These are phyloP conservation scores for Leavenworthia alabamica DNA, from an alignment of 345 rosid genomes.

Conservation along the genomic window DNA sequence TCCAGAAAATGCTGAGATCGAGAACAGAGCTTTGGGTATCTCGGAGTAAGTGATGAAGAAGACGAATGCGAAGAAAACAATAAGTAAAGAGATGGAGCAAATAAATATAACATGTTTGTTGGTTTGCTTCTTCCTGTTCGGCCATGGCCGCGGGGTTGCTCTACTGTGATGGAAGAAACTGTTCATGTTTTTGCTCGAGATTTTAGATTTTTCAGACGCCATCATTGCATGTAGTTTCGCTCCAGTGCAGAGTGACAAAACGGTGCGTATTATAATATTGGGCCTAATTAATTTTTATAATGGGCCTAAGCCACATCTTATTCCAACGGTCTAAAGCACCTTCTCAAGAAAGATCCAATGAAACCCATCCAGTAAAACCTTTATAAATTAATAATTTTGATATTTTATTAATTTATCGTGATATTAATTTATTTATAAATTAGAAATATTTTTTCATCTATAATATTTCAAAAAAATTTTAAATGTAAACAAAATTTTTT, in stretches of 20 bases:
- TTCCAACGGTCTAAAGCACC: neutral
- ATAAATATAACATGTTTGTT: constrained; percentile 30
- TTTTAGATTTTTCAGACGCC: neutral
- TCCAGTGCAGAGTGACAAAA: neutral
- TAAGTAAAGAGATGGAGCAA: constrained; percentile 26
- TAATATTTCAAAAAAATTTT: no score
- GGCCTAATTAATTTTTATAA: neutral
- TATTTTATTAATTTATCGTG: no score
- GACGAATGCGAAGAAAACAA: constrained; percentile 23
- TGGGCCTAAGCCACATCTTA: neutral
- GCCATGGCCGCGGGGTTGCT: constrained; percentile 32
- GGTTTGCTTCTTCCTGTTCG: constrained; percentile 38
- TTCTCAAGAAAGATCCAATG: neutral
- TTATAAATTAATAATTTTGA: no score
- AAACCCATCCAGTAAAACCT: no score
- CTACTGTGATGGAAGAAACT: constrained; percentile 33
- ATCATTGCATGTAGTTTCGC: constrained; percentile 1
- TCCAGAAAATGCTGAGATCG: constrained; percentile 35
- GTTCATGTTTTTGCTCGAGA: constrained; percentile 28
- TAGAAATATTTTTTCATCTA: no score
- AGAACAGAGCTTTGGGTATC: constrained; percentile 38
- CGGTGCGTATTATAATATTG: neutral
- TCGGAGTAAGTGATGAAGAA: constrained; percentile 39
- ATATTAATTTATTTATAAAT: no score
- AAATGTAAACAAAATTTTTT: no score